Conservation (phyloP, 2,329 filamentous ascomycete genomes). For the Fusarium denticulatum region DNA sequence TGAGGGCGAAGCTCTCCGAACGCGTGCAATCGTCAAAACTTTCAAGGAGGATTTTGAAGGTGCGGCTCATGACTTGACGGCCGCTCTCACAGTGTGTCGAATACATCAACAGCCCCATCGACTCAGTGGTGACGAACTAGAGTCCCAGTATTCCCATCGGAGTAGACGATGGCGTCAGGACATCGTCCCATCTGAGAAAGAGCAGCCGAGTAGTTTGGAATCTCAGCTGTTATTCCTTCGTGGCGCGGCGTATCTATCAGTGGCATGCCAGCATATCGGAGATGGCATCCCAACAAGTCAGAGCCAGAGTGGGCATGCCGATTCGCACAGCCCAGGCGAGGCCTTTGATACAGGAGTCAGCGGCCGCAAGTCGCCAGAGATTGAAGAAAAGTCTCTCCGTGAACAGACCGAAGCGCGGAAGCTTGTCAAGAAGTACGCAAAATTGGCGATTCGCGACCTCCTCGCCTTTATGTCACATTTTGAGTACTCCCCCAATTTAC, state of each 20-base stretch:
- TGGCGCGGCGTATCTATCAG: constrained; percentile 74
- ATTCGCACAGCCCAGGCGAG: not conserved
- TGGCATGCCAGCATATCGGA: constrained; percentile 74
- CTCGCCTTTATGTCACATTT: constrained; percentile 76
- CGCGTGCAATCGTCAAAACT: constrained; percentile 76
- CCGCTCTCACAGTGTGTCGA: constrained; percentile 67
- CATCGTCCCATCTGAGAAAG: constrained; percentile 51
- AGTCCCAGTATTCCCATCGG: constrained; percentile 50
- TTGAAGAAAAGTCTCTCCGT: constrained; percentile 12
- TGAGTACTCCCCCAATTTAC: constrained; percentile 80
- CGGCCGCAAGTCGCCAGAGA: not conserved
- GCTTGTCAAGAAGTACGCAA: constrained; percentile 77
- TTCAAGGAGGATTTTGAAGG: constrained; percentile 80
- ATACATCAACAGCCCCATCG: constrained; percentile 64
- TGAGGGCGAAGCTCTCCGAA: constrained; percentile 75
- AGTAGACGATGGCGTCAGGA: constrained; percentile 46
- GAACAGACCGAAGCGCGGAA: constrained; percentile 59
- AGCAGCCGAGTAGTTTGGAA: constrained; percentile 78
- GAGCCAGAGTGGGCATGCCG: not conserved
- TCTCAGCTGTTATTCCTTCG: constrained; percentile 81
- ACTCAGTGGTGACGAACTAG: constrained; percentile 61
- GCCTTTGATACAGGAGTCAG: not conserved
- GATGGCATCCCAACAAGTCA: constrained; percentile 56
- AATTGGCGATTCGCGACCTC: constrained; percentile 80
- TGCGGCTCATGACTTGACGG: constrained; percentile 75